Evolutionary conservation across 2,329 filamentous ascomycete species (phyloP).

Genomic region (Botrytis fabae): DNA sequence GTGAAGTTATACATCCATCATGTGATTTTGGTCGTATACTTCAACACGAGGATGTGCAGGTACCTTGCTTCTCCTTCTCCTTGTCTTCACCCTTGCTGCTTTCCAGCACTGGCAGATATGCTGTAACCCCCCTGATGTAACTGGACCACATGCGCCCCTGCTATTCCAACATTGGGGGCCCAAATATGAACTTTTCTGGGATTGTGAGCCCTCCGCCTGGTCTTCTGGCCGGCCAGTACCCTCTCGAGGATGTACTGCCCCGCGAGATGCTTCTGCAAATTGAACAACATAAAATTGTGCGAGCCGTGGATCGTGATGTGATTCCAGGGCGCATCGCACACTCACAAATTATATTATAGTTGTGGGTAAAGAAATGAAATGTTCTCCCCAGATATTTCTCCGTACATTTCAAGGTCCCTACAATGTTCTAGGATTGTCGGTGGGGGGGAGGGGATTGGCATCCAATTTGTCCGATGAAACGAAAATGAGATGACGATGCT

Average conservation of each 20-base stretch:
- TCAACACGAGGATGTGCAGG: conserved; percentile 13
- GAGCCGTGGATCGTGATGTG: neutral
- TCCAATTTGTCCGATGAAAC: conserved; percentile 1
- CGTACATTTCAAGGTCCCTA: neutral
- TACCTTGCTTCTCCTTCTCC: neutral
- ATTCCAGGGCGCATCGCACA: neutral
- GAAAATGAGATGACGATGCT: conserved; percentile 5
- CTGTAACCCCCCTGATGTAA: neutral
- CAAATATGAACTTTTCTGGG: neutral
- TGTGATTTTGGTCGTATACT: conserved; percentile 16
- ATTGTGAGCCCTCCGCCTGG: neutral
- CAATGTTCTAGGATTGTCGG: neutral
- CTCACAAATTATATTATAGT: neutral
- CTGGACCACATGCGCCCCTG: neutral
- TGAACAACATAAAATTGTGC: neutral
- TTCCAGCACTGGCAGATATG: neutral
- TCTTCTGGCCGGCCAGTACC: neutral
- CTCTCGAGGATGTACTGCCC: neutral
- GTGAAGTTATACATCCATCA: conserved; percentile 19
- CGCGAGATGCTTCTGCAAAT: neutral
- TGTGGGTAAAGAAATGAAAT: neutral
- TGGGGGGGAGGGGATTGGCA: neutral
- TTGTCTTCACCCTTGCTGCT: neutral
- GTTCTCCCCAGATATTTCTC: conserved; percentile 7
- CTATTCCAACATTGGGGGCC: neutral